Base-by-base conservation (phyloP, 192 early-diverging fungal species). In the Backusella tuberculispora region DNA sequence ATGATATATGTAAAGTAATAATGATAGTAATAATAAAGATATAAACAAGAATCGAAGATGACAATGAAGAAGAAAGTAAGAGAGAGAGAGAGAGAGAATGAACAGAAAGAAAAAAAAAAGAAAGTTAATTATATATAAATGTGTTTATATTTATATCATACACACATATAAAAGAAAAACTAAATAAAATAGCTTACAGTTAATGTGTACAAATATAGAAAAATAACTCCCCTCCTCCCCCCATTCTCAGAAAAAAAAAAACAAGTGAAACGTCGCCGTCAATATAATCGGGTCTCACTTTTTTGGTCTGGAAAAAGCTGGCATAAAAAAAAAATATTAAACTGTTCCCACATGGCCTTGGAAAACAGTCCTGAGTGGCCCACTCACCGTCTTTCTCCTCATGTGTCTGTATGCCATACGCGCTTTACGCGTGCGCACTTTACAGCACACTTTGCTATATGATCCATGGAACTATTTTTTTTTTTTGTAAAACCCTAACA, bases 181-280 rank as follows among this genome's bases (percentile, higher is more conserved):
- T 34, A 34, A 60, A 60, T 60, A 13, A 60, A 60, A 24, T 24
- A 26, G 53, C 24, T 26, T 60, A 26, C 53, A 60, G 53, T 60
- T 60, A 60, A 60, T 60, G 53, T 26, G 53, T 60, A 60, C 53
- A 60, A 60, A 60, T 60, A 60, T 60, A 60, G 53, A 60, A 60
- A 26, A 60, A 60, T 60, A 60, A 26, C 53, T 60, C 53, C 50
- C 50, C 50, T 53, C 17, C 19, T 19, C 50, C 53, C 53, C 53
- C 53, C 53, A 56, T 56, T 56, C 53, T 56, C 53, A 56, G 2
- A 34, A 34, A 34, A 34, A 34, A 34, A 34, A 34, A 34, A 24
- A 10, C 19, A 56, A 56, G 53, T 60, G 53, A 60, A 60, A 60
- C 53, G 53, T 60, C 53, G 53, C 53, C 53, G 53, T 60, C 53